Evolutionary conservation across 2,329 filamentous ascomycete species (phyloP).

Genomic region (Xylariaceae sp.): DNA sequence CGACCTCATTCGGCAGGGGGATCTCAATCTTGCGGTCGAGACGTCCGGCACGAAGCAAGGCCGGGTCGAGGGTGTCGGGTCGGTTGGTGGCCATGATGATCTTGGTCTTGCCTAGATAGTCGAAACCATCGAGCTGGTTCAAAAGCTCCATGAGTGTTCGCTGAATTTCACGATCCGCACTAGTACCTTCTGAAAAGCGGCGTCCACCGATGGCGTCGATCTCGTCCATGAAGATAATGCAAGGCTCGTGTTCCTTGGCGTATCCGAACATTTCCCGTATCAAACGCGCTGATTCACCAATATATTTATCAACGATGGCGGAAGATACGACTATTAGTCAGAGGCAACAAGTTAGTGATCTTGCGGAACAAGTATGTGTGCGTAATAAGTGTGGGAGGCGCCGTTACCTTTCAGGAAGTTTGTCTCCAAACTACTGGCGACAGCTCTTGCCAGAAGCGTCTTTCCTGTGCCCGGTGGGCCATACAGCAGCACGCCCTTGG

Average conservation of each 20-base stretch:
- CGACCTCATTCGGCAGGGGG: slow-evolving; percentile 93
- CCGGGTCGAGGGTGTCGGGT: slow-evolving; percentile 92
- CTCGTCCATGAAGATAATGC: slow-evolving; percentile 99
- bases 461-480: slow-evolving; percentile 96
- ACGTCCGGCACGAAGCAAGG: slow-evolving; percentile 85
- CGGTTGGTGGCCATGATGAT: slow-evolving; percentile 99
- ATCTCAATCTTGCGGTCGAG: slow-evolving; percentile 98
- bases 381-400: background rate
- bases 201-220: slow-evolving; percentile 98
- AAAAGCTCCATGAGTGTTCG: slow-evolving; percentile 97
- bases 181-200: slow-evolving; percentile 95
- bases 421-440: slow-evolving; percentile 93
- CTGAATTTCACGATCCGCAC: slow-evolving; percentile 96
- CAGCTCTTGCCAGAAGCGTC: slow-evolving; percentile 88
- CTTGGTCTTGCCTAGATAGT: slow-evolving; percentile 99
- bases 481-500: slow-evolving; percentile 94
- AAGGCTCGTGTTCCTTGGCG: slow-evolving; percentile 98
- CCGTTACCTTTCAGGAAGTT: slow-evolving; percentile 91
- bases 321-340: slow-evolving; percentile 78
- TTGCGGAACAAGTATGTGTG: background rate
- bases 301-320: slow-evolving; percentile 99
- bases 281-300: slow-evolving; percentile 93
- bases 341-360: slow-evolving; percentile 13
- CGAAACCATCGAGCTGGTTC: slow-evolving; percentile 97
- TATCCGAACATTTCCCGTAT: slow-evolving; percentile 99